Percentiles rank a stretch among this genome's conserved stretches.
Evolutionary conservation across 495 filamentous ascomycete genomes (phyloP).

Genomic region (Astrothelium subdiscretum): DNA sequence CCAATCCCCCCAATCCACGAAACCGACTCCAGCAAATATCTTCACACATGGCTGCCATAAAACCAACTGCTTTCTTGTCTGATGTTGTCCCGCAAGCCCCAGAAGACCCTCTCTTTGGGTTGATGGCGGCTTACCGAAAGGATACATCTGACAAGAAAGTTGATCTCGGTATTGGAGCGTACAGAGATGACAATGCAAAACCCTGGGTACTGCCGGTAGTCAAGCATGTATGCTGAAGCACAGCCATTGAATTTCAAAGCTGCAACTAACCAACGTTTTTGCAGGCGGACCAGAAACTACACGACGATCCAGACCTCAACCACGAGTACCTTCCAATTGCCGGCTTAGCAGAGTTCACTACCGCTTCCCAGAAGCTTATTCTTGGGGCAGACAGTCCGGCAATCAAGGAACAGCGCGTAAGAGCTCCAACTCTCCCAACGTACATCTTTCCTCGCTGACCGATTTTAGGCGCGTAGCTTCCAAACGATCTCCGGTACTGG

Average conservation of each 20-base stretch:
- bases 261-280: neutral
- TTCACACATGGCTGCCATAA: constrained; percentile 38
- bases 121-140: constrained; percentile 78
- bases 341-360: constrained; percentile 71
- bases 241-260: neutral
- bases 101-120: constrained; percentile 88
- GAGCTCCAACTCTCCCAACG: neutral
- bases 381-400: constrained; percentile 71
- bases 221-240: constrained; percentile 57
- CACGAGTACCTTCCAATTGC: constrained; percentile 98
- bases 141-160: constrained; percentile 82
- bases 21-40: constrained; percentile 39
- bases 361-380: constrained; percentile 80
- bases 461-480: constrained; percentile 18
- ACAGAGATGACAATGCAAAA: constrained; percentile 89
- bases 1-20: constrained; percentile 1
- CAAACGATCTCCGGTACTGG: constrained; percentile 84
- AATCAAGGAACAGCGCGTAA: constrained; percentile 68
- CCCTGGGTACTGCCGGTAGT: constrained; percentile 98
- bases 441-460: neutral
- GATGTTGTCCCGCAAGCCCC: constrained; percentile 80
- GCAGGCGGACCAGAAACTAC: constrained; percentile 81
- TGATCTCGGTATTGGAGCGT: constrained; percentile 92
- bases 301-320: constrained; percentile 79
- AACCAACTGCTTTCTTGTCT: constrained; percentile 59